phyloP scores from a whole-genome alignment of 1,284 basidiomycete species.

The Coniophora puteana region DNA sequence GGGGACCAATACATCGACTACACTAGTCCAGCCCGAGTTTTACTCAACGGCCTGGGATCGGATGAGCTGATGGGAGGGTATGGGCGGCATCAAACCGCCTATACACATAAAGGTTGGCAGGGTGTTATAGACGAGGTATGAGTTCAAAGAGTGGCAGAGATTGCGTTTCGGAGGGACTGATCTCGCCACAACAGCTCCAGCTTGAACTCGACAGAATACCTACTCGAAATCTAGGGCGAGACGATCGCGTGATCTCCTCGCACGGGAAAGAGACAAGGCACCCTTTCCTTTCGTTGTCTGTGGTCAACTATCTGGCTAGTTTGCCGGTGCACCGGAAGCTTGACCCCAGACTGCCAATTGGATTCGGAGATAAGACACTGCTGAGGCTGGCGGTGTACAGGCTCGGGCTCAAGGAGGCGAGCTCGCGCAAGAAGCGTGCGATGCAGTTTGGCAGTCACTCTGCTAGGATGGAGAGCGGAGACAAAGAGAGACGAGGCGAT shows the following conservation, averaged over 20 bases:
- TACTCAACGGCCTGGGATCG: constrained; percentile 91
- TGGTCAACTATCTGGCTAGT: constrained; percentile 70
- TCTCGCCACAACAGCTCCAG: constrained; percentile 60
- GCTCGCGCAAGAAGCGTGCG: constrained; percentile 80
- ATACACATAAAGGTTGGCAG: constrained; percentile 61
- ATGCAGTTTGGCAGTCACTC: constrained; percentile 98
- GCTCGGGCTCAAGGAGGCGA: constrained; percentile 69
- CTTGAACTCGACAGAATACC: constrained; percentile 92
- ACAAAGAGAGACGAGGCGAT: constrained; percentile 53
- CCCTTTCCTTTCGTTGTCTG: constrained; percentile 81
- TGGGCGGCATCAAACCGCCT: constrained; percentile 83
- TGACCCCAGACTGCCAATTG: constrained; percentile 65
- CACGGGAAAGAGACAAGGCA: constrained; percentile 90
- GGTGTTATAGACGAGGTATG: constrained; percentile 78
- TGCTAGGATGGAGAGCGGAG: constrained; percentile 76
- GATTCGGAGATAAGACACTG: constrained; percentile 86
- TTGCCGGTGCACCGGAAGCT: constrained; percentile 81
- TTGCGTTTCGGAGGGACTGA: background rate
- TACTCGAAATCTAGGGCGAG: constrained; percentile 86
- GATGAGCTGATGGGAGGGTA: constrained; percentile 97
- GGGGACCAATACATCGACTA: constrained; percentile 46
- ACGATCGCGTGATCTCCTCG: constrained; percentile 88
- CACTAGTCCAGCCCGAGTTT: constrained; percentile 73
- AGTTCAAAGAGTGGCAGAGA: constrained; percentile 1
- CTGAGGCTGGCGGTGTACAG: constrained; percentile 67